These are phyloP conservation scores for Meredithiella fracta DNA, from an alignment of 2,329 filamentous ascomycete species.

Conservation along the genomic window DNA sequence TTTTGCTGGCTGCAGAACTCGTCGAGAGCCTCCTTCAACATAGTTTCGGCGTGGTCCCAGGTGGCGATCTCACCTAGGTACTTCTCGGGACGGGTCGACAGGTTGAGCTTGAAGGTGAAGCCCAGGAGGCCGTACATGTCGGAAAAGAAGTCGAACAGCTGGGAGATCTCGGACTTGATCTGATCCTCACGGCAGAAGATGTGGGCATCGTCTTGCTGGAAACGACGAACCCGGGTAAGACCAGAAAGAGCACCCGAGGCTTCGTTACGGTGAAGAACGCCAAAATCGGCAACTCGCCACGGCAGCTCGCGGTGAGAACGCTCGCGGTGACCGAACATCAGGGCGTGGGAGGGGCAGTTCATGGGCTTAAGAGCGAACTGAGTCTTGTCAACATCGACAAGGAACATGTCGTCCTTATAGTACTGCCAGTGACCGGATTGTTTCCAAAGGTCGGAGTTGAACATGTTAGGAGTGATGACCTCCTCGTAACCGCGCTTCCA, in stretches of 20 bases:
- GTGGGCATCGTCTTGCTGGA: slow-evolving; percentile 92
- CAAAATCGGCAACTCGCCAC: slow-evolving; percentile 87
- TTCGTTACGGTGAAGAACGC: slow-evolving; percentile 88
- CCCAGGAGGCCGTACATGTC: slow-evolving; percentile 25
- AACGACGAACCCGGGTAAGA: slow-evolving; percentile 78
- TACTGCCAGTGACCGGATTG: slow-evolving; percentile 79
- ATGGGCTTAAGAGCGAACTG: slow-evolving; percentile 70
- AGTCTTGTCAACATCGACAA: slow-evolving; percentile 62
- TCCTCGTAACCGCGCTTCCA: slow-evolving; percentile 88
- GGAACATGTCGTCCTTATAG: slow-evolving; percentile 79
- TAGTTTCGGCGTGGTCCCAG: slow-evolving; percentile 77
- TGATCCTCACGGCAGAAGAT: slow-evolving; percentile 85
- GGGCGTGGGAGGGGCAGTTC: slow-evolving; percentile 93
- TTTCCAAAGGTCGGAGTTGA: slow-evolving; percentile 85
- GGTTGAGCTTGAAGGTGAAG: slow-evolving; percentile 73
- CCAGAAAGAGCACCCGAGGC: slow-evolving; percentile 81
- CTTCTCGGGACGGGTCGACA: slow-evolving; percentile 80
- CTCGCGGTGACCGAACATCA: slow-evolving; percentile 16
- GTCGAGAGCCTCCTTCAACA: slow-evolving; percentile 63
- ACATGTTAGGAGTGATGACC: slow-evolving; percentile 90
- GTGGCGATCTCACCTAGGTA: slow-evolving; percentile 73
- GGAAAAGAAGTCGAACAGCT: slow-evolving; percentile 67
- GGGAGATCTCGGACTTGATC: slow-evolving; percentile 50
- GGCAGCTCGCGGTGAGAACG: slow-evolving; percentile 52
- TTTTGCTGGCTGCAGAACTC: slow-evolving; percentile 48